These are phyloP conservation scores for Blastobotrys persicus DNA, from an alignment of 1,139 yeast genomes.

Conservation along the genomic window DNA sequence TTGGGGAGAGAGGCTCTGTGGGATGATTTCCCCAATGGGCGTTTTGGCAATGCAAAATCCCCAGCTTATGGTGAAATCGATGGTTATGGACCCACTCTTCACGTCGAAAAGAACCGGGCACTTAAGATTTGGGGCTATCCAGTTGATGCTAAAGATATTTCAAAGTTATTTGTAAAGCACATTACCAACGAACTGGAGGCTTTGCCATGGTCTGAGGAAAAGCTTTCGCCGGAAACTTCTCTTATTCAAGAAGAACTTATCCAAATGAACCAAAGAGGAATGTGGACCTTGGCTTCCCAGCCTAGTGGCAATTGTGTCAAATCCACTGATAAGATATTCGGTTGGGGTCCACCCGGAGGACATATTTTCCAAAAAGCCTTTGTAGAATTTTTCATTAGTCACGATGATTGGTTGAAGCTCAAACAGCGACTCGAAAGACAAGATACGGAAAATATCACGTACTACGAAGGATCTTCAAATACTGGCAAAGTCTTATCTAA, in stretches of 20 bases:
- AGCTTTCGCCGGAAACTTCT: slow-evolving; percentile 85
- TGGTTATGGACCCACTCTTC: slow-evolving; percentile 92
- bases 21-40: slow-evolving; percentile 98
- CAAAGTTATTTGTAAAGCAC: slow-evolving; percentile 67
- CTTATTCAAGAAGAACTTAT: slow-evolving; percentile 88
- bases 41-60: slow-evolving; percentile 95
- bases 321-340: slow-evolving; percentile 82
- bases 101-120: slow-evolving; percentile 69
- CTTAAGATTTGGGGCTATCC: slow-evolving; percentile 83
- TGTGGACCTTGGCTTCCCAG: slow-evolving; percentile 90
- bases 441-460: slow-evolving; percentile 53
- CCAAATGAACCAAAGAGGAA: slow-evolving; percentile 68
- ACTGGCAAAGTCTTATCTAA: slow-evolving; percentile 51
- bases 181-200: slow-evolving; percentile 71
- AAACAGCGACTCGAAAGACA: slow-evolving; percentile 50
- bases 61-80: slow-evolving; percentile 97
- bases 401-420: slow-evolving; percentile 63
- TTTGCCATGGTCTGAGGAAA: slow-evolving; percentile 89
- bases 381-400: slow-evolving; percentile 80
- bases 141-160: slow-evolving; percentile 57
- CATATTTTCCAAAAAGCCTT: slow-evolving; percentile 90
- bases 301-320: slow-evolving; percentile 75
- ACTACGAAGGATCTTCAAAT: slow-evolving; percentile 62
- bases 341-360: slow-evolving; percentile 95
- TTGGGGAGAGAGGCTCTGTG: slow-evolving; percentile 91